Conservation (phyloP, 192 early-diverging fungal species). For the Linderina pennispora region DNA sequence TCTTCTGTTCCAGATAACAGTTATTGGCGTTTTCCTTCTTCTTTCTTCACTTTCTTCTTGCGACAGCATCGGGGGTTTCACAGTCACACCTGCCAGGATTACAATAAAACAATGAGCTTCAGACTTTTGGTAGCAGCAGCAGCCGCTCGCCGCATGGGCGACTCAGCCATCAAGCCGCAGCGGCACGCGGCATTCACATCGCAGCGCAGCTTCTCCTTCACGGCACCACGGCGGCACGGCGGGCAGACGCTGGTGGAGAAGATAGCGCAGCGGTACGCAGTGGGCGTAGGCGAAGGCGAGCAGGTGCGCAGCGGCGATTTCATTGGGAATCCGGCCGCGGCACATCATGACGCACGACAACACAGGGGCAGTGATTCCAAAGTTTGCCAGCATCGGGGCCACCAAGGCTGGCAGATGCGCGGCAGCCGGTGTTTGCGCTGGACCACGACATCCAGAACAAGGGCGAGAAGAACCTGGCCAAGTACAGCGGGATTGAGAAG, state of each 20-base stretch:
- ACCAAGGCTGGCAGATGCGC: conserved; percentile 67
- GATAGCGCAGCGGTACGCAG: conserved; percentile 88
- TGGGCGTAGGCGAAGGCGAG: conserved; percentile 60
- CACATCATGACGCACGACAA: conserved; percentile 98
- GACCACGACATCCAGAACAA: conserved; percentile 99
- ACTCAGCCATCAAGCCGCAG: conserved; percentile 1
- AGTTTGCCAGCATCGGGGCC: conserved; percentile 92
- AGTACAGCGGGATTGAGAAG: conserved; percentile 77
- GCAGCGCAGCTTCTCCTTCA: conserved; percentile 24
- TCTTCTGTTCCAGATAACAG: too few species aligned
- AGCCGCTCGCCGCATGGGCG: conserved; percentile 21
- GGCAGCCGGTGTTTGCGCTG: conserved; percentile 89
- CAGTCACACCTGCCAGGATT: too few species aligned
- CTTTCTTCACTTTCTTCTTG: too few species aligned
- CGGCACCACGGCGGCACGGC: conserved; percentile 10
- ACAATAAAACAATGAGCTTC: conserved; percentile 42
- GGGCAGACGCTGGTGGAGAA: conserved; percentile 90
- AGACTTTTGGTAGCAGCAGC: conserved; percentile 43
- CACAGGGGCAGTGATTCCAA: conserved; percentile 88
- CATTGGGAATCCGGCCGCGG: conserved; percentile 85
- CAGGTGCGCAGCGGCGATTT: conserved; percentile 86
- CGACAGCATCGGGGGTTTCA: too few species aligned
- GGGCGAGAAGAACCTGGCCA: conserved; percentile 82
- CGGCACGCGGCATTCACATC: conserved; percentile 10
- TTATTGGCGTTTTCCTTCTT: too few species aligned